Conservation (phyloP, 78 protist species). For the Bodo saltans region DNA sequence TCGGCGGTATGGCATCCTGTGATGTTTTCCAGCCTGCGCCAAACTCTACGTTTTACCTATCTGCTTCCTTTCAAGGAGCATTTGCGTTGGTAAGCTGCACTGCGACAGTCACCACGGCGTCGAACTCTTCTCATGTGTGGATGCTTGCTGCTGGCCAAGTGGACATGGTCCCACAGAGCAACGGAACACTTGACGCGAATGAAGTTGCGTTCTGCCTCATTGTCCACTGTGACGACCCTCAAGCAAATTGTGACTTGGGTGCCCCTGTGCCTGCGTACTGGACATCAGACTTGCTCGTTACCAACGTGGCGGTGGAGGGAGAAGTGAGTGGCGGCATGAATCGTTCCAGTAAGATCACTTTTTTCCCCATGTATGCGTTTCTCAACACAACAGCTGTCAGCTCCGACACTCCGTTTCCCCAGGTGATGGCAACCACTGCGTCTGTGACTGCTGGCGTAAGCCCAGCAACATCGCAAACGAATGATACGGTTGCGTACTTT, state of each 20-base stretch:
- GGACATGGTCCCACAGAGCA: background rate
- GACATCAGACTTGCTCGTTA: no score
- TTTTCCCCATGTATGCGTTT: no score
- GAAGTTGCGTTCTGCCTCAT: background rate
- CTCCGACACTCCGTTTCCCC: no score
- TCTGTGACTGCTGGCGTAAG: no score
- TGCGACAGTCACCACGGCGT: background rate
- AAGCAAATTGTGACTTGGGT: background rate
- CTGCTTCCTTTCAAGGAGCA: background rate
- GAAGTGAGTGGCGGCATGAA: no score
- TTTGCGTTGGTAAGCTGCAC: background rate
- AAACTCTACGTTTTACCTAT: background rate
- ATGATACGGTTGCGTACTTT: no score
- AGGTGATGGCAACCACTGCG: no score
- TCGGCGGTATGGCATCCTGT: background rate
- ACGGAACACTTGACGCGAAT: background rate
- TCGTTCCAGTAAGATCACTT: no score
- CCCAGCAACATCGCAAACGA: no score
- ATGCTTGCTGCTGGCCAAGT: background rate
- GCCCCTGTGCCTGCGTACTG: background rate
- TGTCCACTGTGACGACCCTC: background rate
- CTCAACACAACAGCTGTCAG: no score
- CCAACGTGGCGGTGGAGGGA: no score
- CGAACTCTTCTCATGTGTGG: background rate
- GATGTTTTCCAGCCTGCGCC: background rate